A percentile compares a stretch with the other conserved stretches of the same genome.
phyloP scores from a whole-genome alignment of 306 rosid species.

The apple (Malus domestica) region ASM211411v1 NC_041792.1:32236407-32236906 shows the following conservation, averaged over 20 bases:
- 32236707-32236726: slow-evolving; percentile 10
- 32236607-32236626: slow-evolving; percentile 7
- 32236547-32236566: slow-evolving; percentile 11
- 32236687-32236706: neutral
- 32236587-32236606: slow-evolving; percentile 21
- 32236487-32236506: slow-evolving; percentile 4
- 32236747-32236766: neutral
- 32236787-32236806: neutral
- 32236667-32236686: slow-evolving; percentile 6
- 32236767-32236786: slow-evolving; percentile 19
- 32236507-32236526: slow-evolving; percentile 26
- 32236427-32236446: slow-evolving; percentile 25
- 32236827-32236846: slow-evolving; percentile 32
- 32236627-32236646: slow-evolving; percentile 8
- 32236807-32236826: neutral
- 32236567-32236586: slow-evolving; percentile 19
- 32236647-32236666: slow-evolving; percentile 7
- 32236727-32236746: neutral
- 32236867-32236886: slow-evolving; percentile 22
- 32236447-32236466: slow-evolving; percentile 22
- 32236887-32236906: neutral
- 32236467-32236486: slow-evolving; percentile 5
- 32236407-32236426: slow-evolving; percentile 19
- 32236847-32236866: slow-evolving; percentile 19
- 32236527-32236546: slow-evolving; percentile 24